Evolutionary conservation across 306 rosid genomes (phyloP), one percentile per base, ranked within the genome.

Genomic region (Lathyrus oleraceus): DNA sequence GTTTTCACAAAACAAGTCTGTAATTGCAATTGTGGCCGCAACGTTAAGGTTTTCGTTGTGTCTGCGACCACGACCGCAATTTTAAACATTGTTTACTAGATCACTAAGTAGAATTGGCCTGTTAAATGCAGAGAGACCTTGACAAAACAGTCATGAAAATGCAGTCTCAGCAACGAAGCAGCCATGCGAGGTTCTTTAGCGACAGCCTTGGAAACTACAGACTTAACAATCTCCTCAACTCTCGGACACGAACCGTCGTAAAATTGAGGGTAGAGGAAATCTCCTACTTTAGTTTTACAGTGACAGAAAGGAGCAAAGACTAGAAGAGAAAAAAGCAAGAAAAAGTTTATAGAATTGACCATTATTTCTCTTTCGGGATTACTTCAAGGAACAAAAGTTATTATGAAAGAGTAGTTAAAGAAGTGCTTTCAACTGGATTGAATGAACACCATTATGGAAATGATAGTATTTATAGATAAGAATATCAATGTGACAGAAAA

Each of bases 141-240:
- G 67, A 91, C 99, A 79, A 94, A 94, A 49, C 99, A 94, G 45
- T 94, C 99, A 67, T 94, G 99, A 62, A 94, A 94, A 65, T 88
- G 96, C 38, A 94, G 87, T 67, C 97, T 78, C 58, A 94, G 78
- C 68, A 94, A 64, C 0, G 99, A 94, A 82, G 99, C 99, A 47
- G 97, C 92, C 85, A 83, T 88, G 47, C 97, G 96, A 11, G 91
- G 76, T 8, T 94, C 99, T 36, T 79, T 84, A 1, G 85, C 87
- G 8, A 86, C 81, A 20, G 96, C 96, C 77, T 86, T 89, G 30
- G 89, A 76, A 74, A 94, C 82, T 10, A 91, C 47, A 15, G 96
- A 86, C 60, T 83, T 78, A 8, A 91, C 96, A 71, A 91, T 94
- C 64, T 82, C 85, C 53, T 71, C 78, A 63, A 89, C 95, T 73